Evolutionary conservation across 129 eudicot genomes (phyloP), one percentile per base, ranked within the genome.

Genomic region (Flaveria sonorensis): DNA sequence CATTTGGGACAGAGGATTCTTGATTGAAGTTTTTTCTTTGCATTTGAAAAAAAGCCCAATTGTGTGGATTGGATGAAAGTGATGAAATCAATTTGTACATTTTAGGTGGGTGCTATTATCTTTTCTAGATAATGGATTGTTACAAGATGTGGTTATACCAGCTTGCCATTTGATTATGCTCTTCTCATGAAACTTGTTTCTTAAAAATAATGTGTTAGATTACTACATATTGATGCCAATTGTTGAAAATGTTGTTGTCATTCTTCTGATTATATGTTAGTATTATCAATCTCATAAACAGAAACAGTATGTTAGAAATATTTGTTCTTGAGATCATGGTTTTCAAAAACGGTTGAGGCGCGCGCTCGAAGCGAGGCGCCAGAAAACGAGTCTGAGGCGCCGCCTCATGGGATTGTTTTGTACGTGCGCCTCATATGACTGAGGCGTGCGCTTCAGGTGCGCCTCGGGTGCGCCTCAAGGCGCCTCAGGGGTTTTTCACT

Each of bases 131-230:
- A 8, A 60, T 60, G 18, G 21, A 20, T 48, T 45, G 40, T 53
- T 19, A 55, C 13, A 18, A 55, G 24, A 55, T 57, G 23, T 12
- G 55, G 63, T 18, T 40, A 70, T 13, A 15, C 52, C 21, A 45
- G 18, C 24, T 46, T 62, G 13, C 46, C 60, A 61, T 63, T 18
- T 75, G 32, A 24, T 75, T 36, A 18, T 74, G 59, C 46, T 46
- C 24, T 19, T 8, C 18, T 50, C 42, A 52, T 74, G 55, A 23
- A 60, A n/a, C 48, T 55, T 64, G 28, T n/a, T 28, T 76, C 16
- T 52, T 51, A 6, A 5, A 30, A 36, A 51, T 45, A 15, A 51
- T 57, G 13, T 57, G 4, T 55, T 9, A 55, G 62, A 23, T 59
- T 3, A 12, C 65, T 21, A 10, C 32, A 59, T 59, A 21, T 23